These are phyloP conservation scores for Warburgia ugandensis DNA, from an alignment of 164 flowering plant species.

Conservation along the genomic window DNA sequence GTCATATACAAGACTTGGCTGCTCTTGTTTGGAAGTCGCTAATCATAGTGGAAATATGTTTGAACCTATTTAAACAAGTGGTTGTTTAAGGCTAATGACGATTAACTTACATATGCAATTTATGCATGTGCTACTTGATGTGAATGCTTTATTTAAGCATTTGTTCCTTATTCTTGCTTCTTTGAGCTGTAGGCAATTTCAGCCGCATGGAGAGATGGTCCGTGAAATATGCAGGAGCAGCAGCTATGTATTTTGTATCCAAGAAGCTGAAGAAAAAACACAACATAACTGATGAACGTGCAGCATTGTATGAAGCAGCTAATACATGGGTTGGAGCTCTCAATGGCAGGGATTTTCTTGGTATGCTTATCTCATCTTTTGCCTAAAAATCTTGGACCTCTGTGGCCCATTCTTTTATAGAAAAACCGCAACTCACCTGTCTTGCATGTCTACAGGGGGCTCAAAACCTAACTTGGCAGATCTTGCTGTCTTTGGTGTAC, in stretches of 20 bases:
- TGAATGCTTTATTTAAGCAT: no score
- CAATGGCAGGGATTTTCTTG: slow-evolving; percentile 65
- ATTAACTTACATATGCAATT: no score
- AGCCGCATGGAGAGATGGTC: slow-evolving; percentile 57
- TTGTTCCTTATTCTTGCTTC: not conserved
- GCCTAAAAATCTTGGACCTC: not conserved
- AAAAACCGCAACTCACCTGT: not conserved
- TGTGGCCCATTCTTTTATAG: not conserved
- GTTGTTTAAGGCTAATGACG: no score
- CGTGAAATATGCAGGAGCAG: slow-evolving; percentile 87
- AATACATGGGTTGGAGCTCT: slow-evolving; percentile 88
- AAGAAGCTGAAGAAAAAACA: slow-evolving; percentile 81
- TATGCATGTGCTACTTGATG: no score
- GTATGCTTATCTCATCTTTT: slow-evolving; percentile 24
- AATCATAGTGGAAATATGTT: not conserved
- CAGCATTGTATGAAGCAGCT: slow-evolving; percentile 79
- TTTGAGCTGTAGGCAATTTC: slow-evolving; percentile 61
- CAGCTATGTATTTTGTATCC: slow-evolving; percentile 89
- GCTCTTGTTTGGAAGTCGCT: not conserved
- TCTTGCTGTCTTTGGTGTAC: slow-evolving; percentile 84
- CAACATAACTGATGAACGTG: slow-evolving; percentile 81
- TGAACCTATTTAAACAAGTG: no score
- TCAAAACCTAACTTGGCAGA: slow-evolving; percentile 76
- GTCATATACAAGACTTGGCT: not conserved
- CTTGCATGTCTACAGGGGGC: slow-evolving; percentile 44